Percentiles rank a stretch among this genome's conserved stretches.
These are phyloP conservation scores for Thelephora ganbajun DNA, from an alignment of 768 basidiomycete species.

Conservation along the genomic window DNA sequence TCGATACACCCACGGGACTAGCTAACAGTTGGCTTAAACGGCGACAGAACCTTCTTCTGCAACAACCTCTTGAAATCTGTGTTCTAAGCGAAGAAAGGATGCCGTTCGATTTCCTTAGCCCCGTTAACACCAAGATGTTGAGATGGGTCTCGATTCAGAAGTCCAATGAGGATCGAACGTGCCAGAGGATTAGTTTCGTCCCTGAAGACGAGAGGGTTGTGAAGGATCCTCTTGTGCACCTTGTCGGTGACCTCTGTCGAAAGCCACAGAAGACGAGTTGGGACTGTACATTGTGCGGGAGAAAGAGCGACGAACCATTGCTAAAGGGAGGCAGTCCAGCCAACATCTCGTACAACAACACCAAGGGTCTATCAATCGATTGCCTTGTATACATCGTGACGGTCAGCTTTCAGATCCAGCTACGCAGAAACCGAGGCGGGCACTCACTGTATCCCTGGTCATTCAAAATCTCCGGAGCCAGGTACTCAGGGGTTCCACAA, in stretches of 20 bases:
- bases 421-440: slow-evolving; percentile 24
- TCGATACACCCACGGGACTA: slow-evolving; percentile 77
- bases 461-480: slow-evolving; percentile 73
- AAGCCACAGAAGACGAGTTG: slow-evolving; percentile 65
- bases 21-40: slow-evolving; percentile 91
- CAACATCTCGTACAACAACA: slow-evolving; percentile 91
- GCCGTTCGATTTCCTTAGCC: slow-evolving; percentile 88
- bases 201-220: slow-evolving; percentile 82
- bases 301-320: slow-evolving; percentile 42
- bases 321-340: slow-evolving; percentile 94
- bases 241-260: slow-evolving; percentile 74
- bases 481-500: slow-evolving; percentile 94
- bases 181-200: slow-evolving; percentile 80
- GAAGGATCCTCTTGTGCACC: slow-evolving; percentile 93
- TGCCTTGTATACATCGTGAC: slow-evolving; percentile 46
- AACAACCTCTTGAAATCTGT: slow-evolving; percentile 78
- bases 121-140: slow-evolving; percentile 83
- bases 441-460: slow-evolving; percentile 66
- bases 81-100: slow-evolving; percentile 88
- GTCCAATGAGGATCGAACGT: slow-evolving; percentile 68
- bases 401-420: slow-evolving; percentile 3
- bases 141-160: slow-evolving; percentile 79
- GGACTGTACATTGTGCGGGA: slow-evolving; percentile 94
- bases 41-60: slow-evolving; percentile 91
- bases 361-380: slow-evolving; percentile 99